These are phyloP conservation scores for Trematosphaeria pertusa DNA, from an alignment of 2,329 filamentous ascomycete genomes.

Conservation along the genomic window DNA sequence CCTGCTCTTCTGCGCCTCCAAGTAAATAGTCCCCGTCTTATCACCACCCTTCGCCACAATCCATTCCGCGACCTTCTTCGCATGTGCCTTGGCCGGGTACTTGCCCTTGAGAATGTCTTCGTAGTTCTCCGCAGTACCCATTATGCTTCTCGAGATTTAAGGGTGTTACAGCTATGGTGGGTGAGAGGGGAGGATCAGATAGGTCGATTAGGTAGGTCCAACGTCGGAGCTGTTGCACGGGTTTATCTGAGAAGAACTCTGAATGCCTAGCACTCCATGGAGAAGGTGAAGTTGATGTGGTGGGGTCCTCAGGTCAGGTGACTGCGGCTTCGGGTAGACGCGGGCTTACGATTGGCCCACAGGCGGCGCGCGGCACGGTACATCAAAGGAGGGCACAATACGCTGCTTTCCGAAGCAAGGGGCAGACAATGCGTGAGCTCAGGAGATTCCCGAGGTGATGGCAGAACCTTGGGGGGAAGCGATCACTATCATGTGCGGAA, in stretches of 20 bases:
- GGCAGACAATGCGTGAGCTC: too few species aligned
- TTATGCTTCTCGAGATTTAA: conserved; percentile 19
- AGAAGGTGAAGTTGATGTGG: conserved; percentile 9
- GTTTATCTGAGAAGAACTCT: too few species aligned
- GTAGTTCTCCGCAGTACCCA: conserved; percentile 42
- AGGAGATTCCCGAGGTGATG: too few species aligned
- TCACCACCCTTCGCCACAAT: conserved; percentile 71
- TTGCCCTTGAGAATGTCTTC: conserved; percentile 60
- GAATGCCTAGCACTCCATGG: background rate
- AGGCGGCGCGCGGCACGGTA: too few species aligned
- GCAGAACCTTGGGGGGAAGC: too few species aligned
- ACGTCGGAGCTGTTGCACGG: background rate
- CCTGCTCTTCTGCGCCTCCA: conserved; percentile 82
- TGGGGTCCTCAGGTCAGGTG: conserved; percentile 29
- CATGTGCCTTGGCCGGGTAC: conserved; percentile 87
- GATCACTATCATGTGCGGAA: too few species aligned
- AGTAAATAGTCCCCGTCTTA: conserved; percentile 77
- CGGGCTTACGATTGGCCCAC: too few species aligned
- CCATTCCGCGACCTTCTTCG: conserved; percentile 79
- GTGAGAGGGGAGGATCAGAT: conserved; percentile 7
- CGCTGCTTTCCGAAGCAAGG: too few species aligned
- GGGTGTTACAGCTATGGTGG: conserved; percentile 7
- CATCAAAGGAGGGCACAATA: too few species aligned
- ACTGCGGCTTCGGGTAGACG: conserved; percentile 28
- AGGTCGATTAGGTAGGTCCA: background rate